Percentiles rank a stretch among this genome's conserved stretches.
Conservation (phyloP, 129 eudicot genomes). For the Smallanthus sonchifolius region DNA sequence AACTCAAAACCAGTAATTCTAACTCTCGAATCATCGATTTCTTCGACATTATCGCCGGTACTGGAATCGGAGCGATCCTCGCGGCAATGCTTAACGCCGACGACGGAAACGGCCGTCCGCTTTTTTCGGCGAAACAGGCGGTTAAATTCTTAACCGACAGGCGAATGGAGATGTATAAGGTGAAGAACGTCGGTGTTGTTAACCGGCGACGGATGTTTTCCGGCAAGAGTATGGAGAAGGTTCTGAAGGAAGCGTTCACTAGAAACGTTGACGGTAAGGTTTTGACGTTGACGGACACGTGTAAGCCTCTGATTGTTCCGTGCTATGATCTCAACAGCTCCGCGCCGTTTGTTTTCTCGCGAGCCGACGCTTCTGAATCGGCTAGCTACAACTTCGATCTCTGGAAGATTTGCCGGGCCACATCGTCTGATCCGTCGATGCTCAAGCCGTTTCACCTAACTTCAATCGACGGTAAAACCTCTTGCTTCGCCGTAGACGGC, state of each 20-base stretch:
- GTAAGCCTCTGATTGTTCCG: conserved; percentile 87
- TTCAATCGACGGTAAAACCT: conserved; percentile 61
- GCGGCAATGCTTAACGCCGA: conserved; percentile 66
- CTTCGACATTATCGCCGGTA: conserved; percentile 82
- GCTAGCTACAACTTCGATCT: conserved; percentile 72
- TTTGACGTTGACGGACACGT: conserved; percentile 74
- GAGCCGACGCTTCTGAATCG: conserved; percentile 81
- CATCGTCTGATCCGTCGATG: conserved; percentile 75
- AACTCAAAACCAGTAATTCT: conserved; percentile 58
- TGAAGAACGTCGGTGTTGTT: conserved; percentile 35
- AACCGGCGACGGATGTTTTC: conserved; percentile 47
- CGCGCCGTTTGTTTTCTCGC: conserved; percentile 94
- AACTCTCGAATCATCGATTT: conserved; percentile 58
- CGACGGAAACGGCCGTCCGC: conserved; percentile 67
- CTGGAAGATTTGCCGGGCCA: conserved; percentile 86
- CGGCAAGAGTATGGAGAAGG: conserved; percentile 53
- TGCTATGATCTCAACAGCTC: conserved; percentile 76
- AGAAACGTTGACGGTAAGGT: conserved; percentile 52
- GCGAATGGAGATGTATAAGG: conserved; percentile 37
- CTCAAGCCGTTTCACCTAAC: conserved; percentile 59
- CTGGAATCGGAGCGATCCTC: conserved; percentile 80
- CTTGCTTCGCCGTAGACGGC: conserved; percentile 77
- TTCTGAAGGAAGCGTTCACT: conserved; percentile 45
- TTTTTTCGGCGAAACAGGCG: conserved; percentile 63
- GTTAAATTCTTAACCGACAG: conserved; percentile 35